Evolutionary conservation across 257 asterid genomes (phyloP).

Genomic region (Lavandula angustifolia): DNA sequence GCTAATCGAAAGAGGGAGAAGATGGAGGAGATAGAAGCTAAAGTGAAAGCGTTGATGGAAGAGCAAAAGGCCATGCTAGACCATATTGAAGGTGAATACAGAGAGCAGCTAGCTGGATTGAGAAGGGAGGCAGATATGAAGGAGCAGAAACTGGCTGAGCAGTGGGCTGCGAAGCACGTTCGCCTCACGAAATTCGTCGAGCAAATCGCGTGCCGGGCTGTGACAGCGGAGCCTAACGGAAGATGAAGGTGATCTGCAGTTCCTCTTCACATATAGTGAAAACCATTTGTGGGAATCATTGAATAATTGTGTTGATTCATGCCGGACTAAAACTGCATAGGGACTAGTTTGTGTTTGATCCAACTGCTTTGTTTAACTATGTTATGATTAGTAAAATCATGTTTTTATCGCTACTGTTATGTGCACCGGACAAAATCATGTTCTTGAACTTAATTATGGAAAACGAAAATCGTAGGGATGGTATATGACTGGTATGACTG

Average conservation of each 20-base stretch:
- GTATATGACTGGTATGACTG: no score
- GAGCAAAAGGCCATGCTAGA: constrained; percentile 68
- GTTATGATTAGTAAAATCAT: no score
- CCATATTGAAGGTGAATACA: constrained; percentile 73
- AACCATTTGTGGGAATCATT: constrained; percentile 5
- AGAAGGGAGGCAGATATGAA: constrained; percentile 86
- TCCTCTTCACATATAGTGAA: background rate
- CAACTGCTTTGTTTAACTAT: constrained; percentile 10
- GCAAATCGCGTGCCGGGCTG: constrained; percentile 61
- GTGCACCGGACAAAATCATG: no score
- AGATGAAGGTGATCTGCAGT: constrained; percentile 22
- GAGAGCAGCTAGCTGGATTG: constrained; percentile 75
- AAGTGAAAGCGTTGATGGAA: constrained; percentile 68
- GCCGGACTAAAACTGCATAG: constrained; percentile 2
- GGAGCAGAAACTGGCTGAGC: constrained; percentile 89
- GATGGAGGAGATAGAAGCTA: constrained; percentile 76
- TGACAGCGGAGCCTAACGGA: constrained; percentile 44
- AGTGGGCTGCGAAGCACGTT: constrained; percentile 78
- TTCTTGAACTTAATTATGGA: no score
- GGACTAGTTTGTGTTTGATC: background rate
- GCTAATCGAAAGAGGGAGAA: constrained; percentile 72
- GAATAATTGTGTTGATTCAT: constrained; percentile 23
- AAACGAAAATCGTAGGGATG: no score
- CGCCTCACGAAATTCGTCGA: constrained; percentile 69
- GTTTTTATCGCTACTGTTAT: no score